Evolutionary conservation across 1,139 yeast species (phyloP).

Genomic region (Pichia sp.): DNA sequence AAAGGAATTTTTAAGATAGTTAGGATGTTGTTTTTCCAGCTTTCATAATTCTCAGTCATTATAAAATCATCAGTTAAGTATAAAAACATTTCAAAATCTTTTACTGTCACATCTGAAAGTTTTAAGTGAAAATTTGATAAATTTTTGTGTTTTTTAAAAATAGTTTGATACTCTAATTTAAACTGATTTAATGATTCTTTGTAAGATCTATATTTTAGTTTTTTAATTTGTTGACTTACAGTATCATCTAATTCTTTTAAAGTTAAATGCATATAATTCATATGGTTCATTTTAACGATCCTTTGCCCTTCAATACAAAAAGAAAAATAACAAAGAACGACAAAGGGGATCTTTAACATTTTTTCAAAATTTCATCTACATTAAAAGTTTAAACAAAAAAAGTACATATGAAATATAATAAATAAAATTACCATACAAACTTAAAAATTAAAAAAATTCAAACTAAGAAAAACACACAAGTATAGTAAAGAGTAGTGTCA

Average conservation of each 20-base stretch:
- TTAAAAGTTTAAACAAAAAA: too few species aligned
- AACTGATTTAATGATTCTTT: background rate
- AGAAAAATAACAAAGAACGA: background rate
- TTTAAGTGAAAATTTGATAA: constrained; percentile 1
- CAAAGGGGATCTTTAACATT: background rate
- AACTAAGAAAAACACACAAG: background rate
- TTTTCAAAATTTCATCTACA: too few species aligned
- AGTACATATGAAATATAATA: too few species aligned
- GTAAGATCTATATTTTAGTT: constrained; percentile 1
- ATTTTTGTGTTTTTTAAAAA: background rate
- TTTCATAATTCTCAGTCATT: background rate
- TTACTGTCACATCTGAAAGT: constrained; percentile 1
- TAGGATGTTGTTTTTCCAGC: constrained; percentile 5
- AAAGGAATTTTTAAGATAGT: constrained; percentile 2
- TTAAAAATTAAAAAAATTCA: background rate
- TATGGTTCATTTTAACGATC: background rate
- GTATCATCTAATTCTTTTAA: background rate
- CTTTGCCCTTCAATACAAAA: background rate
- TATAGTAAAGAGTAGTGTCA: background rate
- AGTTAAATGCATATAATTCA: background rate
- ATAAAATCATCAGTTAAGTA: constrained; percentile 1
- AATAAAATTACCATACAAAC: background rate
- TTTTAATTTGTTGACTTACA: background rate
- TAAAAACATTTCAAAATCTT: background rate
- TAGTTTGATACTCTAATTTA: background rate